Percentiles rank a stretch among this genome's conserved stretches.
These are phyloP conservation scores for Irpex rosettiformis DNA, from an alignment of 1,284 basidiomycete genomes.

Conservation along the genomic window DNA sequence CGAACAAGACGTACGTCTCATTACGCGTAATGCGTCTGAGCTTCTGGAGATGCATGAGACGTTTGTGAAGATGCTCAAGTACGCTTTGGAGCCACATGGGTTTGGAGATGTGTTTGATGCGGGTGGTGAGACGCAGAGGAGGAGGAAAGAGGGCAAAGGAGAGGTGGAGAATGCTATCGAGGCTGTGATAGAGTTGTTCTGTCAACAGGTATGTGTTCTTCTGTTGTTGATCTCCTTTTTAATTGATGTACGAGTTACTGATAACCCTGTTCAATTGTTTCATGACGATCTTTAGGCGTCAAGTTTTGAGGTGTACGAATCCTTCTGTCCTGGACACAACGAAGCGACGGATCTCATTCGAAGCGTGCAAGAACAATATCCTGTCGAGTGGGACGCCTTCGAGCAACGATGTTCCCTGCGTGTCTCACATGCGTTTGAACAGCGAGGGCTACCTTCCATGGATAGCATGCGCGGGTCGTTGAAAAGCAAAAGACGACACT, in stretches of 20 bases:
- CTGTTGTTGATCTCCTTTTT: background rate
- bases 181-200: conserved; percentile 24
- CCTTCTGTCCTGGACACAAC: conserved; percentile 81
- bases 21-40: conserved; percentile 72
- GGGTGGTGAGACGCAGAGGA: conserved; percentile 3
- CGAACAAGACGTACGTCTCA: conserved; percentile 47
- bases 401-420: conserved; percentile 59
- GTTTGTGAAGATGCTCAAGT: conserved; percentile 59
- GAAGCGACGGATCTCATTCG: conserved; percentile 75
- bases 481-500: conserved; percentile 14
- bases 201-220: conserved; percentile 21
- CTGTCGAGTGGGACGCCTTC: conserved; percentile 76
- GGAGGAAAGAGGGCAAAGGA: conserved; percentile 5
- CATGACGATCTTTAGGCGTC: conserved; percentile 62
- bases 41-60: conserved; percentile 74
- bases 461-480: conserved; percentile 1
- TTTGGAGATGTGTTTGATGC: conserved; percentile 14
- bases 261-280: conserved; percentile 2
- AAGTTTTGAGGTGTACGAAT: conserved; percentile 74
- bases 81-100: conserved; percentile 55
- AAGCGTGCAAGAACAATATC: conserved; percentile 54
- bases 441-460: background rate
- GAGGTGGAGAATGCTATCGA: conserved; percentile 24
- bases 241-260: conserved; percentile 9
- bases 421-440: conserved; percentile 14